Evolutionary conservation across 257 asterid species (phyloP), one percentile per base, ranked within the genome.

Genomic region (Penstemon eatonii): DNA sequence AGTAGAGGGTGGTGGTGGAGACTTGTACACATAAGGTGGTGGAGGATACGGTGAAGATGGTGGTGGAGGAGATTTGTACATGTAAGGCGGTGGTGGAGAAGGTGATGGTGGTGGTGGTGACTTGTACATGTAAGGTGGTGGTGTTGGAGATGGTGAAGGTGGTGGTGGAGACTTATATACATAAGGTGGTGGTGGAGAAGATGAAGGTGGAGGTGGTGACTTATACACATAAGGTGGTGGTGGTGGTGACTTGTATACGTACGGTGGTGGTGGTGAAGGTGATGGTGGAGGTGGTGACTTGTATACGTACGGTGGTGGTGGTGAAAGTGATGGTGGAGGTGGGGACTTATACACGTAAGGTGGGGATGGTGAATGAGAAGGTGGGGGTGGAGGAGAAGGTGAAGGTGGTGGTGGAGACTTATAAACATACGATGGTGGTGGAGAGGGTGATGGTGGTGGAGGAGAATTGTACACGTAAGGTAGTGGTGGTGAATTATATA

Each of bases 31-130:
- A 41, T 81, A 81, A 0, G 76, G 76, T 4, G 86, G 88, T 0
- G 88, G 82, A 0, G 88, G 83, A 15, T 15, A 15, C 0, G 86
- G 79, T 0, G 73, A 63, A 0, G 65, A 40, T 0, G 88, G 86
- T 11, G 83, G 88, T 0, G 91, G 91, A 0, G 86, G 87, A 0
- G 86, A 82, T 0, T 36, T 50, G 10, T 84, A 81, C 1, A 25
- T n/a, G 38, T 84, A 79, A 0, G 84, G 85, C 7, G 91, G 88
- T 2, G 88, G 88, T 3, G 89, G 87, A 0, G 87, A 85, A 0
- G 55, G 61, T 0, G 54, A 4, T 0, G 85, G 89, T 0, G 89
- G 89, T 0, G 89, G 85, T 0, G 87, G 87, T 0, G 87, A 84
- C 0, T 44, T 76, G 4, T 84, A 80, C 0, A 44, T 19, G 0